Base-by-base conservation (phyloP, 1,139 yeast genomes). In the Zygosaccharomyces pseudobailii region DNA sequence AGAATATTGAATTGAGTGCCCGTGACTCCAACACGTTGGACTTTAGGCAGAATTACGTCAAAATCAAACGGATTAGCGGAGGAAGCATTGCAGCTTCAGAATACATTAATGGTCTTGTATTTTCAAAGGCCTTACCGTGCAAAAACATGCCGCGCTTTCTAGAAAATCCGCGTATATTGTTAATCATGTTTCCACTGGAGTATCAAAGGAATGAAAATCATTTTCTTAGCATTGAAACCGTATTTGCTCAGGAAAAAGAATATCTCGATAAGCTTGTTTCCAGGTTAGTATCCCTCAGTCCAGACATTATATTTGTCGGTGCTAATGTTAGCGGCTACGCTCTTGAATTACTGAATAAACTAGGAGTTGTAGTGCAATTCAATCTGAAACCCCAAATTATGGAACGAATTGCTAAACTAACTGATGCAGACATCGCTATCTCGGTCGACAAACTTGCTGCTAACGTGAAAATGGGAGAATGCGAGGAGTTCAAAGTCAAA, bases 131-230 rank as follows among this genome's bases (percentile, higher is more conserved):
- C 28, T 71, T 90, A 35, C 95, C 96, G n/a, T 72, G 87, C 37
- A 87, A 84, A 59, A 67, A 77, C 3, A 94, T 94, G 98, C 78
- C 88, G 0, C 67, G 79, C 4, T 62, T 64, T 8, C 73, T 94
- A 6, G 59, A 64, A 0, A 75, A 78, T 42, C 97, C 99, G 0
- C 77, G 83, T 48, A 84, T 94, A 38, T 81, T 94, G 47, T 72
- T 94, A 28, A 75, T 94, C 8, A 84, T 89, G 74, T 92, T 94
- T 58, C 96, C 97, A 0, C 71, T 94, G 24, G 97, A 90, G 62
- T 92, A 89, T 57, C 75, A 83, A 53, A 81, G 85, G 52, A 79
- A 80, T 47, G 92, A 84, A 47, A 79, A 75, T 37, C 79, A 75
- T 43, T 86, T 89, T 50, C 81, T 89, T 64, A 85, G 95, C 61